Percentiles rank a stretch among this genome's conserved stretches.
Evolutionary conservation across 805 yeast genomes (phyloP).

Genomic region (Wickerhamiella australiensis): DNA sequence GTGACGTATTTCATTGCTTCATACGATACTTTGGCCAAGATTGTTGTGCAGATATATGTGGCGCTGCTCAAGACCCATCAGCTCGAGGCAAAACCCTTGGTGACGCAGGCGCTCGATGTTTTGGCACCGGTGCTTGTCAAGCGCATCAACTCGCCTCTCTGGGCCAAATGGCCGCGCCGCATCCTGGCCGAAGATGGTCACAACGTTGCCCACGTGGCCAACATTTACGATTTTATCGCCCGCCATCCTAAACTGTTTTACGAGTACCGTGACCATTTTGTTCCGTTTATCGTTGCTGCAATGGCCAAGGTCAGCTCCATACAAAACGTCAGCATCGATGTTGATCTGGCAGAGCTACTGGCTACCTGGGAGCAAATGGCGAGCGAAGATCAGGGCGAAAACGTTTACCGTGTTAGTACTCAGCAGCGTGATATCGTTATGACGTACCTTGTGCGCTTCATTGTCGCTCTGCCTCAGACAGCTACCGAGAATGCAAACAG

Average conservation of each 20-base stretch:
- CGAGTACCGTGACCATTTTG: constrained; percentile 76
- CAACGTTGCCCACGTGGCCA: constrained; percentile 72
- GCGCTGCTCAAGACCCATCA: constrained; percentile 78
- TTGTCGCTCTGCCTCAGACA: constrained; percentile 74
- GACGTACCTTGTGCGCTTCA: constrained; percentile 74
- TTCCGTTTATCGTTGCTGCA: constrained; percentile 77
- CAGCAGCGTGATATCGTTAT: constrained; percentile 81
- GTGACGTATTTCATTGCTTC: constrained; percentile 76
- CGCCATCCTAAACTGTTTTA: constrained; percentile 76
- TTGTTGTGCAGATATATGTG: constrained; percentile 85
- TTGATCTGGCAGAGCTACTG: constrained; percentile 75
- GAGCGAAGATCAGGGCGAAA: constrained; percentile 16
- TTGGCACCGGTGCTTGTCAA: constrained; percentile 77
- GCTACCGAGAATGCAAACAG: constrained; percentile 78
- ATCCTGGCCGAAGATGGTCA: constrained; percentile 84
- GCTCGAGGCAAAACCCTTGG: constrained; percentile 69
- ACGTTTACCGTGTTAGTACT: constrained; percentile 49
- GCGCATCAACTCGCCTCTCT: constrained; percentile 47
- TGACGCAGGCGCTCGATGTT: constrained; percentile 74
- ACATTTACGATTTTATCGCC: constrained; percentile 79
- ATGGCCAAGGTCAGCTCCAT: constrained; percentile 78
- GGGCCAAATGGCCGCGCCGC: constrained; percentile 94
- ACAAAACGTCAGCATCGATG: constrained; percentile 61
- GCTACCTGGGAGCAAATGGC: constrained; percentile 65
- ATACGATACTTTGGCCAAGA: constrained; percentile 76